Base-by-base conservation (phyloP, 345 rosid species). In the Durio zibethinus region DNA sequence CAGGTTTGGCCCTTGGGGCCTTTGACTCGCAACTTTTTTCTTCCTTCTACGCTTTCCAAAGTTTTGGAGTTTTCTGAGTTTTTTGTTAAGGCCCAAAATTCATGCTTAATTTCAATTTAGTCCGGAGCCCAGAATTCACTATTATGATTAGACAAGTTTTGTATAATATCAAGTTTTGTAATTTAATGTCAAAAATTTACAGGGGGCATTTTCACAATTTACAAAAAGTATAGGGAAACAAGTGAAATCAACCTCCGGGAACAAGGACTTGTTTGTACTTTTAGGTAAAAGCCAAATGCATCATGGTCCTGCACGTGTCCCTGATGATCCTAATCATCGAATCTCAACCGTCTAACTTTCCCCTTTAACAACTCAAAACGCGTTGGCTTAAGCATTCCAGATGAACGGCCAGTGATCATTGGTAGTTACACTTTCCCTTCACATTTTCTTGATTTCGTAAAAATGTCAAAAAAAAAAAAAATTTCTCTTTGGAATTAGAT, bases 231-330 rank as follows among this genome's bases (percentile, higher is more conserved):
- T 5, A 48, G 70, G 78, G 5, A 36, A 3, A 20, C 45, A 61
- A 63, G 10, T 21, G 77, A 42, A 63, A 63, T 18, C 2, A 18
- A 14, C 11, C 25, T 2, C 10, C 40, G 7, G 40, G 40, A 36
- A 12, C 10, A 42, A 12, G 16, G 4, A 52, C 66, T 42, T 40
- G 48, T 5, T 64, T 45, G 45, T 29, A 23, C 16, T 79, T 4
- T 38, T 3, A 11, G 38, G 16, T 52, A 53, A 40, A 57, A 60
- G 42, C 48, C 56, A 68, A 33, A 4, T 0, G 5, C 72, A 11
- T 72, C 68, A 29, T 3, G 10, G n/a, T 23, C 47, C 10, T 66
- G 63, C 79, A 77, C 81, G 86, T 83, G 79, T 76, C 67, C n/a
- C 16, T 47, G 12, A 36, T 38, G 56, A 66, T 67, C 57, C 23